Evolutionary conservation across 2,329 filamentous ascomycete genomes (phyloP), one percentile per base, ranked within the genome.

Genomic region (Eutypa lata): DNA sequence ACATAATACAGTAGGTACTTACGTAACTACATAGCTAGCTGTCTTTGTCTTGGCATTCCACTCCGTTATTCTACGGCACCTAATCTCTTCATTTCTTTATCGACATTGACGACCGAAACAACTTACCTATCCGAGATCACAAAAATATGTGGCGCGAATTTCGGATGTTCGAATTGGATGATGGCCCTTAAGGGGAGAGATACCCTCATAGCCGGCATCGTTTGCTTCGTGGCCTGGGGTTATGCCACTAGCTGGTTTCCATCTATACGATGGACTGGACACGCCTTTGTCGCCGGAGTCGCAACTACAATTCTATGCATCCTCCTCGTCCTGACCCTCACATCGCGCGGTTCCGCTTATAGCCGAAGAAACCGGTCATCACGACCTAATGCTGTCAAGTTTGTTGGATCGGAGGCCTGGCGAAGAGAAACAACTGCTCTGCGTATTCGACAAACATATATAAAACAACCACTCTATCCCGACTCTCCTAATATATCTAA

Each of bases 201-300:
- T 81, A 79, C 86, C 71, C 79, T 84, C 69, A 71, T 89, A 72
- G 84, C 85, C 70, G 81, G 80, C 70, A 71, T 88, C 69, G 84
- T 80, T 71, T 81, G 79, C 70, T 90, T 96, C 72, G 77, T 97
- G 69, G 87, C 90, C 68, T 97, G 93, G 93, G 89, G 90, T 57
- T 87, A 92, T 70, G 81, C 88, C 55, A 87, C 90, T 61, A 86
- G 89, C 75, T 95, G 89, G 86, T 78, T 91, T 64, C 91, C 93
- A 28, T 76, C 85, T 54, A 77, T 97, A 60, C 90, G 91, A 70
- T 96, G 89, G 81, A 79, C 90, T 42, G 90, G 89, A 64, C 89
- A 96, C 72, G 90, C 92, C 62, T 91, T 97, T 69, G 75, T 88
- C 60, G 73, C 82, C 59, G 93, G 94, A 59, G 75, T 80, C 58